Evolutionary conservation across 306 rosid genomes (phyloP).

Genomic region (Cucurbita maxima): DNA sequence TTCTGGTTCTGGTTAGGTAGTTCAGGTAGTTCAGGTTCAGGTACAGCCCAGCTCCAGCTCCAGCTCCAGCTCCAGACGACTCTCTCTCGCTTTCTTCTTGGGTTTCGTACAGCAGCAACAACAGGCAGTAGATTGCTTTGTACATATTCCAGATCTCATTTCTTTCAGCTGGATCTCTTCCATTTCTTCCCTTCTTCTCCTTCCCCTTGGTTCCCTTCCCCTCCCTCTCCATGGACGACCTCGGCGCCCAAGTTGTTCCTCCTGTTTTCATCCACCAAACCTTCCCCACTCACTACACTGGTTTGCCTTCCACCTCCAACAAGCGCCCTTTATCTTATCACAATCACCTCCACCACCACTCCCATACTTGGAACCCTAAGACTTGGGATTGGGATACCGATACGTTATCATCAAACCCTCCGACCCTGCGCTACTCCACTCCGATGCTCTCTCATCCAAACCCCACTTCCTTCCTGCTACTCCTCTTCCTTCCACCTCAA

Average conservation of each 20-base stretch:
- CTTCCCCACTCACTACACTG: constrained; percentile 19
- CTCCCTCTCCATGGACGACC: constrained; percentile 38
- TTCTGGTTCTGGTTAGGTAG: too few species aligned
- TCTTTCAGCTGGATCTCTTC: too few species aligned
- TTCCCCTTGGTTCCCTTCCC: neutral
- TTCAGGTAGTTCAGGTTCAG: too few species aligned
- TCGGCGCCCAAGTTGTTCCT: constrained; percentile 38
- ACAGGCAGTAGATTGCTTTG: too few species aligned
- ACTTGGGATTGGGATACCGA: constrained; percentile 72
- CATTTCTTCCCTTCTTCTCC: neutral
- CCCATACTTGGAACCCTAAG: constrained; percentile 43
- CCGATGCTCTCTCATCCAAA: constrained; percentile 9
- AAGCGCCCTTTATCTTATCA: constrained; percentile 58
- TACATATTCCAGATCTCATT: too few species aligned
- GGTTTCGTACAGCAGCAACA: too few species aligned
- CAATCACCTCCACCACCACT: constrained; percentile 4
- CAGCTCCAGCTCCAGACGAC: too few species aligned
- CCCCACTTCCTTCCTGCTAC: neutral
- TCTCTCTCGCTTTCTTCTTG: too few species aligned
- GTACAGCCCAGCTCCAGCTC: too few species aligned
- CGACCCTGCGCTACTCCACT: neutral
- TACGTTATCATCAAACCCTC: constrained; percentile 34
- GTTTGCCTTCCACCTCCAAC: constrained; percentile 22
- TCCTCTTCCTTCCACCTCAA: neutral
- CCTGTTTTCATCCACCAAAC: constrained; percentile 36